Evolutionary conservation across 2,329 filamentous ascomycete species (phyloP), one percentile per base, ranked within the genome.

Genomic region (Colletotrichum phormii): DNA sequence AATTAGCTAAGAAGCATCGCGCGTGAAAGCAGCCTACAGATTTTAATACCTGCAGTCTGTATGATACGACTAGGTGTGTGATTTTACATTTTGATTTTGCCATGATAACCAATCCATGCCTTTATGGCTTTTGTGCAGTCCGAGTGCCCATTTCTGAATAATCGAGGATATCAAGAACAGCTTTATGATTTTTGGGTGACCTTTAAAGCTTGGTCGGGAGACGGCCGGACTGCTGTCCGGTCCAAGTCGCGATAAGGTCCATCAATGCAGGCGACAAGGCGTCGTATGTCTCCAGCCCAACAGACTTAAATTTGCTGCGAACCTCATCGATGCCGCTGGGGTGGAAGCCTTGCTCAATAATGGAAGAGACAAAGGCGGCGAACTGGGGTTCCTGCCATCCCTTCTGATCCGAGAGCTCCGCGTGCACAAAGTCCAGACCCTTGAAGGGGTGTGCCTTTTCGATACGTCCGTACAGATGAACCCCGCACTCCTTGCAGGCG

Each of bases 321-420:
- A 93, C 87, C 22, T 84, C 86, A 61, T 85, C 86, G 77, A 91
- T 91, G 46, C 84, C 82, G 18, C 82, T 79, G 0, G 90, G 88
- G 59, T 87, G 80, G 76, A 89, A 91, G 1, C 91, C 91, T 78
- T 92, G 90, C 86, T 93, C 91, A 72, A 93, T 92, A 71, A 93
- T 89, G 68, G 88, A 91, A 46, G 88, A 90, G 51, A 93, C 90
- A 73, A 93, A 93, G 0, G 87, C 91, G 2, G 91, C 91, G 75
- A 93, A 93, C 78, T 93, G 91, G 7, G 90, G 90, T 82, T 92
- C 91, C 81, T 93, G 91, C 91, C 91, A 93, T n/a, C 91, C 91
- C 78, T 88, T 85, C 67, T 87, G 80, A 63, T 87, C 82, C 22
- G 86, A 89, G 57, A 93, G 82, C 81, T 93, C 91, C 1, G 84